Percentiles rank a stretch among this genome's conserved stretches.
Conservation (phyloP, 2,329 filamentous ascomycete genomes). For the Xylariales sp. region DNA sequence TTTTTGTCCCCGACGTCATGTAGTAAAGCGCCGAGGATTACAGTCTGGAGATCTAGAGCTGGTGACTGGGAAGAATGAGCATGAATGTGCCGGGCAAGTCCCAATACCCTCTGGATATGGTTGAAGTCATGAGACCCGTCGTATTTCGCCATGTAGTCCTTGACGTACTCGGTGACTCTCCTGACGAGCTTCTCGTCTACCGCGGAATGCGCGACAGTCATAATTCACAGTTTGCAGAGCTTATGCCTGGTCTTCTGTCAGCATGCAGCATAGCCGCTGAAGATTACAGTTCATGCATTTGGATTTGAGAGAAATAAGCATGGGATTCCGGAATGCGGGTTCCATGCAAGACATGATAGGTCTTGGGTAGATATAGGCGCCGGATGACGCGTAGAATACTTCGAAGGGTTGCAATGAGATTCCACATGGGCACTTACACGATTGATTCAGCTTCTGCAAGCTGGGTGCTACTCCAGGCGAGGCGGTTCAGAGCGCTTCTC, state of each 20-base stretch:
- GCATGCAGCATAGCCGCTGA: constrained; percentile 9
- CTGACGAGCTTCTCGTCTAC: constrained; percentile 42
- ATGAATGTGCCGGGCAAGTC: constrained; percentile 65
- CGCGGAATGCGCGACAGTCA: constrained; percentile 18
- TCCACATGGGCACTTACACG: constrained; percentile 5
- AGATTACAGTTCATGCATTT: constrained; percentile 1
- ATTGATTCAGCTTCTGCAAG: neutral
- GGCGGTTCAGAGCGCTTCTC: no score
- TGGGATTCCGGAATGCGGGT: constrained; percentile 1
- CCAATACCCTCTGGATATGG: constrained; percentile 75
- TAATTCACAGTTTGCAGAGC: constrained; percentile 10
- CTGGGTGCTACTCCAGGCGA: neutral
- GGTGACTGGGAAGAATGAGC: constrained; percentile 25
- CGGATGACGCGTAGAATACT: constrained; percentile 4
- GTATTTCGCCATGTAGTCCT: constrained; percentile 69
- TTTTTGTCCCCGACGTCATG: constrained; percentile 89
- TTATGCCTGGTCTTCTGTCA: neutral
- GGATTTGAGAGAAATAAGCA: constrained; percentile 1
- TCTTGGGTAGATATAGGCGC: neutral
- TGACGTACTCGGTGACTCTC: constrained; percentile 57
- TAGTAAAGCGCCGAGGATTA: constrained; percentile 69
- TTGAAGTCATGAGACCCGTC: constrained; percentile 86
- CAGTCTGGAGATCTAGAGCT: constrained; percentile 44
- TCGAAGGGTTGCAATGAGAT: constrained; percentile 5
- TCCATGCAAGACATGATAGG: neutral